Base-by-base conservation (phyloP, 441 rosid species). In the Cnidoscolus chayamansa region DNA sequence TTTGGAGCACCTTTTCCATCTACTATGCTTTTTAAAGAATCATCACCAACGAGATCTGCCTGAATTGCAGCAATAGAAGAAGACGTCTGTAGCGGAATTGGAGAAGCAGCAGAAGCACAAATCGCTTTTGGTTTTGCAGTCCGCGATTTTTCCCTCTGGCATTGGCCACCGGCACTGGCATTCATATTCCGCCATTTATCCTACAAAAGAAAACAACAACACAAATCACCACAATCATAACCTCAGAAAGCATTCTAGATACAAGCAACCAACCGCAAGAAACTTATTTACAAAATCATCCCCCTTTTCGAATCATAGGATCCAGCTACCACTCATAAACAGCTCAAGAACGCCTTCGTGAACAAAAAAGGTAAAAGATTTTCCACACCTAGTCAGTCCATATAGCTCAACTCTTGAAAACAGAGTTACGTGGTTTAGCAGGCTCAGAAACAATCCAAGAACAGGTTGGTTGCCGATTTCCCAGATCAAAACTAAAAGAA, bases 111-210 rank as follows among this genome's bases (percentile, higher is more conserved):
- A 64, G 66, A 31, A 78, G 72, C 69, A 70, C 71, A 25, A 66
- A 64, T 73, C 37, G 74, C 53, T 79, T 83, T 87, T 9, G 78
- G 73, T 66, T 86, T 87, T 10, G 72, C 67, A 7, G 79, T 56
- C 70, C 90, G 80, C 40, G 87, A 81, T 81, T 85, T 89, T 54
- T 89, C 91, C 74, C 81, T 88, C 79, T 70, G 65, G 80, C 86
- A 71, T 12, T 77, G 81, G 31, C 84, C 78, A 25, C 82, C 79
- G 30, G 78, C 79, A 76, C 89, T 81, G 35, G 76, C 91, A 66
- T 72, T 81, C 89, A 85, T 79, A 74, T 87, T 84, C 76, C 89
- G 73, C 91, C 89, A 87, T 82, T 87, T 87, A 71, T 87, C 91
- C 91, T 87, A 51, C 17, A 4, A 47, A 70, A 65, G 40, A 66